Conservation (phyloP, 2,329 filamentous ascomycete genomes). For the Cladosporium halotolerans region DNA sequence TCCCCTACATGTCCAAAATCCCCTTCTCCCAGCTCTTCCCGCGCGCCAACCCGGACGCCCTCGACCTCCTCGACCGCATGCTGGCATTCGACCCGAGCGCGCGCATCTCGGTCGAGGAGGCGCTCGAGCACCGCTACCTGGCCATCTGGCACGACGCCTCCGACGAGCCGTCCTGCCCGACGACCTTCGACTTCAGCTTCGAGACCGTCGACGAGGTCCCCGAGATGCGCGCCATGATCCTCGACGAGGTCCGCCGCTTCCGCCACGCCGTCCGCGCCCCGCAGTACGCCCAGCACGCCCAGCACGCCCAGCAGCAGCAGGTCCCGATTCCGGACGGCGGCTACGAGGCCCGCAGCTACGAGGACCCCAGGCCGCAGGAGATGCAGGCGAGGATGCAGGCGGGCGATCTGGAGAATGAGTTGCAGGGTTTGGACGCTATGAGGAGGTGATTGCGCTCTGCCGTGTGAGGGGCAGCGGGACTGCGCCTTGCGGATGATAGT, state of each 20-base stretch:
- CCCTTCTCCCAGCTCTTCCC: constrained; percentile 84
- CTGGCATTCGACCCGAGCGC: constrained; percentile 91
- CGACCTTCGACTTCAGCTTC: constrained; percentile 96
- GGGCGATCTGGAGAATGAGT: constrained; percentile 73
- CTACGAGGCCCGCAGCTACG: constrained; percentile 51
- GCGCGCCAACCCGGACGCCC: constrained; percentile 88
- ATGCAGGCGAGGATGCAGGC: constrained; percentile 38
- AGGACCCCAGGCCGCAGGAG: constrained; percentile 57
- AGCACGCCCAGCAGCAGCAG: constrained; percentile 34
- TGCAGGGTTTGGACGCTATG: constrained; percentile 25
- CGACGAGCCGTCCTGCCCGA: constrained; percentile 89
- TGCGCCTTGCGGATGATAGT: too few relatives aligned
- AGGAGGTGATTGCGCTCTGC: too few relatives aligned
- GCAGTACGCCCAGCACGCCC: constrained; percentile 41
- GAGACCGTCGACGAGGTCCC: constrained; percentile 92
- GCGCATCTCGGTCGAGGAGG: constrained; percentile 89
- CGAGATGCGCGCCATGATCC: constrained; percentile 95
- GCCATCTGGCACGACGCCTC: constrained; percentile 98
- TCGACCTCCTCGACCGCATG: constrained; percentile 95
- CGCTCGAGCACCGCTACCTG: constrained; percentile 92
- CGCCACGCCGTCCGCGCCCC: constrained; percentile 43
- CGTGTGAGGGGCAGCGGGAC: too few relatives aligned
- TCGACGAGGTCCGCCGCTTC: constrained; percentile 89
- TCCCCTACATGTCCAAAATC: constrained; percentile 57
- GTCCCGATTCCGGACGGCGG: constrained; percentile 56